A percentile compares a stretch with the other conserved stretches of the same genome.
Evolutionary conservation across 1,284 basidiomycete species (phyloP).

Genomic region (Volvariella surrecta): DNA sequence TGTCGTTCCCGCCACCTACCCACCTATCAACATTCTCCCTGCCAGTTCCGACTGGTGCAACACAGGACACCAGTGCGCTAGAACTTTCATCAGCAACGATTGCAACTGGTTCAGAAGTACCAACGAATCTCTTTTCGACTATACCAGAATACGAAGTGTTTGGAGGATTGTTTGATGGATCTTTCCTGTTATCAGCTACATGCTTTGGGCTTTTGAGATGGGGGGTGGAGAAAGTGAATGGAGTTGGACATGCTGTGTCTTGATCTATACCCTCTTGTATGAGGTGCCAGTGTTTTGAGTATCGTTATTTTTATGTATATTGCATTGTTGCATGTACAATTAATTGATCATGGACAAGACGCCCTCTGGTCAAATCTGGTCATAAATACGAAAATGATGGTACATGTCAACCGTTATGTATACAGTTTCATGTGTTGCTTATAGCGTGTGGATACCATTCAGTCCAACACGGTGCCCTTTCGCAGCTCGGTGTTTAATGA

Average conservation of each 20-base stretch:
- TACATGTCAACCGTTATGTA: too few relatives aligned
- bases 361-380: too few relatives aligned
- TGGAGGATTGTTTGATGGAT: slow-evolving; percentile 62
- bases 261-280: too few relatives aligned
- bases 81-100: slow-evolving; percentile 6
- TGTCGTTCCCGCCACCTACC: slow-evolving; percentile 55
- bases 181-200: slow-evolving; percentile 51
- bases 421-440: too few relatives aligned
- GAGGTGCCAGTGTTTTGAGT: too few relatives aligned
- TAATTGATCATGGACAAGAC: too few relatives aligned
- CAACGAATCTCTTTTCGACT: slow-evolving; percentile 59
- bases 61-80: slow-evolving; percentile 9
- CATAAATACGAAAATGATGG: too few relatives aligned
- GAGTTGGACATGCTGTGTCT: slow-evolving; percentile 8
- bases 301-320: too few relatives aligned
- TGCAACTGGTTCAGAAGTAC: slow-evolving; percentile 6
- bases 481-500: too few relatives aligned
- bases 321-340: too few relatives aligned
- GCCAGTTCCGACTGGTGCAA: neutral
- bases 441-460: too few relatives aligned
- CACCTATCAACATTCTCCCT: neutral
- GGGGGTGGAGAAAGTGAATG: slow-evolving; percentile 30
- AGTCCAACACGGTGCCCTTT: too few relatives aligned
- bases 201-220: slow-evolving; percentile 40
- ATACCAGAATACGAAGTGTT: slow-evolving; percentile 69